Percentiles rank a stretch among this genome's conserved stretches.
phyloP scores from a whole-genome alignment of 441 rosid genomes.

The Brassica balearica region DNA sequence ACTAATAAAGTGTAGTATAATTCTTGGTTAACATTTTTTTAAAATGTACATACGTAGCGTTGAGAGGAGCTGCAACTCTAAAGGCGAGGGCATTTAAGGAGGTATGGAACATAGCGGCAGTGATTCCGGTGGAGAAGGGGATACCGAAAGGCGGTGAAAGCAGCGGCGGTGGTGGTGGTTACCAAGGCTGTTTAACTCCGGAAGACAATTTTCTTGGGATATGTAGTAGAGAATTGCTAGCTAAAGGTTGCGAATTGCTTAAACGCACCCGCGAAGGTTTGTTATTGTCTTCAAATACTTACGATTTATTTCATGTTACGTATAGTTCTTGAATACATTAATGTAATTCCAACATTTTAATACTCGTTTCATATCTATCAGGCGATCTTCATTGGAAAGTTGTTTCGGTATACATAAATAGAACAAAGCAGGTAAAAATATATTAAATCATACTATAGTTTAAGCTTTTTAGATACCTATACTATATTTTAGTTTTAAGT shows the following conservation, averaged over 20 bases:
- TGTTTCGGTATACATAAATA: constrained; percentile 85
- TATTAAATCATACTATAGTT: not conserved
- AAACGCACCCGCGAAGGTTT: constrained; percentile 94
- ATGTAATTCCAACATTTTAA: not conserved
- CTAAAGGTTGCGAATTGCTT: constrained; percentile 90
- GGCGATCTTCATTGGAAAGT: constrained; percentile 96
- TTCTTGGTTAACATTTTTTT: not conserved
- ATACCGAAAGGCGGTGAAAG: constrained; percentile 16
- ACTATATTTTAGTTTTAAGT: not conserved
- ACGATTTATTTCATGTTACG: not conserved
- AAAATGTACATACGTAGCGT: constrained; percentile 54
- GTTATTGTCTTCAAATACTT: constrained; percentile 19
- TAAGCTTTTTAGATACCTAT: not conserved
- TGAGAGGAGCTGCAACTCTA: constrained; percentile 92
- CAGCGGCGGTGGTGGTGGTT: constrained; percentile 14
- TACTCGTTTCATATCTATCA: constrained; percentile 27
- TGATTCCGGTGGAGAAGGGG: constrained; percentile 89
- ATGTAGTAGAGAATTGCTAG: constrained; percentile 82
- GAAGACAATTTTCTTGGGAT: constrained; percentile 80
- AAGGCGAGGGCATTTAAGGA: constrained; percentile 93
- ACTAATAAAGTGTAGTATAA: not conserved
- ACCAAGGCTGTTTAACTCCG: constrained; percentile 55
- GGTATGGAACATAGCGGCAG: constrained; percentile 92
- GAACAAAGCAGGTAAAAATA: constrained; percentile 67
- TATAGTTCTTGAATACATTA: constrained; percentile 4